Percentiles rank a stretch among this genome's conserved stretches.
phyloP scores from a whole-genome alignment of 768 basidiomycete species.

The Hemileccinum rubropunctum region DNA sequence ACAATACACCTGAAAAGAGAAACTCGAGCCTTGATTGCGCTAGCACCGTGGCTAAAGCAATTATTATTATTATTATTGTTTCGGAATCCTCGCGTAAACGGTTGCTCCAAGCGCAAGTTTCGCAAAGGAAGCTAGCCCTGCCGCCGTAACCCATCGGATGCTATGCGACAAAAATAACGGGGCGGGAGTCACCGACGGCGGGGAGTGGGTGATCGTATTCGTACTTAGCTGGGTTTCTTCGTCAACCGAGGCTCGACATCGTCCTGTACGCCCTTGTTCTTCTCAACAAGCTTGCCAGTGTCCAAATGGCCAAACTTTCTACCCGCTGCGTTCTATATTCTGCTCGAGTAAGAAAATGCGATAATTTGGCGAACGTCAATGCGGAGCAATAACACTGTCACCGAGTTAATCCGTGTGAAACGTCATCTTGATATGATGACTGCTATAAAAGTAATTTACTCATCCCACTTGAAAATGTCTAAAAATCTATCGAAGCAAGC shows the following conservation, averaged over 20 bases:
- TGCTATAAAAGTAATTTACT: constrained; percentile 51
- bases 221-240: constrained; percentile 28
- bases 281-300: constrained; percentile 22
- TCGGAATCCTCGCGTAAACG: background rate
- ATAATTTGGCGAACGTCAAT: constrained; percentile 48
- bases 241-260: constrained; percentile 25
- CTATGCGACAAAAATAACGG: constrained; percentile 1
- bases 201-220: constrained; percentile 21
- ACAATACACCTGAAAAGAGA: constrained; percentile 6
- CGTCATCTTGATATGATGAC: constrained; percentile 13
- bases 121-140: constrained; percentile 18
- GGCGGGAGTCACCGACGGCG: constrained; percentile 29
- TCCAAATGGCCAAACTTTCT: constrained; percentile 73
- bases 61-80: background rate
- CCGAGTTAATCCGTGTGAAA: constrained; percentile 44
- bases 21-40: constrained; percentile 4
- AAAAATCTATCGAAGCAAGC: constrained; percentile 81
- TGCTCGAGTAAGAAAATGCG: constrained; percentile 62
- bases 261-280: constrained; percentile 18
- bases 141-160: constrained; percentile 4
- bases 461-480: constrained; percentile 61
- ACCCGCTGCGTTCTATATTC: constrained; percentile 85
- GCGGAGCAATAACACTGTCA: constrained; percentile 64
- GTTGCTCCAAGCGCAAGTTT: constrained; percentile 1
- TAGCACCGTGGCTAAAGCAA: background rate